These are phyloP conservation scores for Calonectria pauciramosa DNA, from an alignment of 2,329 filamentous ascomycete species.

Conservation along the genomic window DNA sequence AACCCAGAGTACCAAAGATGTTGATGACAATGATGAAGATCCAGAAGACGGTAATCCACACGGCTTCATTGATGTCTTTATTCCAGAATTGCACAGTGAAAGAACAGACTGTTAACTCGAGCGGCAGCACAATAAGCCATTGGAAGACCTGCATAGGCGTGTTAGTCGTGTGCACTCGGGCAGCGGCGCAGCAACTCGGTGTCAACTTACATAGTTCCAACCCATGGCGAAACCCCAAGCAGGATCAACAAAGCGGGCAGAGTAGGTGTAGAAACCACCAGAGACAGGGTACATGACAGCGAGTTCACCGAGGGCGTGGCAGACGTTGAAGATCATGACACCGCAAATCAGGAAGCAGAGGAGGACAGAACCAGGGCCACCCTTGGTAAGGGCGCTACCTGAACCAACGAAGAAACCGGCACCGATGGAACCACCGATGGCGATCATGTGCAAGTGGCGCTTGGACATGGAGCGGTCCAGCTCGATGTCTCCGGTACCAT, in stretches of 20 bases:
- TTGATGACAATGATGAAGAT: constrained; percentile 64
- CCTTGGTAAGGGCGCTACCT: constrained; percentile 65
- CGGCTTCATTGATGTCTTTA: constrained; percentile 57
- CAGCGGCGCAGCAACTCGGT: no score
- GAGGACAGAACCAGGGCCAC: constrained; percentile 62
- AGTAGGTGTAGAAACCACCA: constrained; percentile 74
- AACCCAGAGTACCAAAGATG: constrained; percentile 68
- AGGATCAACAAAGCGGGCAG: constrained; percentile 72
- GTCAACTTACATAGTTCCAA: constrained; percentile 49
- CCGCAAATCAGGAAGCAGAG: constrained; percentile 69
- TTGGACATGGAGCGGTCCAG: constrained; percentile 65
- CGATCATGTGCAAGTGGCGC: constrained; percentile 74
- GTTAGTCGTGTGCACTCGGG: background rate
- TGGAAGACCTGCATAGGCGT: constrained; percentile 53
- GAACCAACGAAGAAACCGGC: constrained; percentile 75
- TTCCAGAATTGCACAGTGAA: constrained; percentile 68
- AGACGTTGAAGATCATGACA: constrained; percentile 73
- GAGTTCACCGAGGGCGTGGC: constrained; percentile 73
- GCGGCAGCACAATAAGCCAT: constrained; percentile 64
- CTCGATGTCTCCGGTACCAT: constrained; percentile 46
- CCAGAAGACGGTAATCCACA: constrained; percentile 69
- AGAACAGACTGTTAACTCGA: constrained; percentile 65
- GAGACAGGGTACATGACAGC: constrained; percentile 74
- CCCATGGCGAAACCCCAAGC: constrained; percentile 71
- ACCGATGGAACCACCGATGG: constrained; percentile 72